A percentile compares a stretch with the other conserved stretches of the same genome.
Conservation (phyloP, 768 basidiomycete species). For the Pulveroboletus ravenelii region DNA sequence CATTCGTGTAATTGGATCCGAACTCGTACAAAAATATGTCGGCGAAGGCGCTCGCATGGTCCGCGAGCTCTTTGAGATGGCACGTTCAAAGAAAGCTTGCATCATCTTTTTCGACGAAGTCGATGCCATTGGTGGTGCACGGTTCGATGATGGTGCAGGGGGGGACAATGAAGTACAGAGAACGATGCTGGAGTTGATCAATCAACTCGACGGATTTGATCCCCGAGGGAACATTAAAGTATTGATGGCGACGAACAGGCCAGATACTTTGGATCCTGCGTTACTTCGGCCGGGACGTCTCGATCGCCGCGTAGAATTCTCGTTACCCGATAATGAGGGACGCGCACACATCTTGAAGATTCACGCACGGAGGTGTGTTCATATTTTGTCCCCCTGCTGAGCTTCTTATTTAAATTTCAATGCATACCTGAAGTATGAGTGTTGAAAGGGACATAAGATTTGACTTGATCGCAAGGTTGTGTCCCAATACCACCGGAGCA, state of each 20-base stretch:
- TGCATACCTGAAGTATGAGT: conserved; percentile 67
- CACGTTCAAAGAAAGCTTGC: conserved; percentile 95
- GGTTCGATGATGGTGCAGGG: conserved; percentile 97
- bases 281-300: conserved; percentile 92
- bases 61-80: conserved; percentile 98
- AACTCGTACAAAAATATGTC: conserved; percentile 99
- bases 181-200: conserved; percentile 99
- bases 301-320: conserved; percentile 96
- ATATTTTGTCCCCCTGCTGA: not conserved
- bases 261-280: conserved; percentile 97
- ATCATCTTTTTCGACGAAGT: conserved; percentile 99
- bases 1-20: conserved; percentile 98
- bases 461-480: conserved; percentile 93
- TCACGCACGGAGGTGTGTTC: conserved; percentile 81
- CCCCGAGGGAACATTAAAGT: conserved; percentile 99
- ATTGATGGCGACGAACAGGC: conserved; percentile 99
- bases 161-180: conserved; percentile 99
- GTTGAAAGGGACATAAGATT: conserved; percentile 96
- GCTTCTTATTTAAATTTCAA: not conserved
- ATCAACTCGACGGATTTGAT: conserved; percentile 98
- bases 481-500: conserved; percentile 98
- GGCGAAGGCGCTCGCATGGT: conserved; percentile 99
- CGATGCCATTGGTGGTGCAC: conserved; percentile 95
- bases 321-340: conserved; percentile 91
- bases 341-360: conserved; percentile 96